Percentiles rank a stretch among this genome's conserved stretches.
Evolutionary conservation across 2,329 filamentous ascomycete species (phyloP).

Genomic region (Ustilaginoidea virens): DNA sequence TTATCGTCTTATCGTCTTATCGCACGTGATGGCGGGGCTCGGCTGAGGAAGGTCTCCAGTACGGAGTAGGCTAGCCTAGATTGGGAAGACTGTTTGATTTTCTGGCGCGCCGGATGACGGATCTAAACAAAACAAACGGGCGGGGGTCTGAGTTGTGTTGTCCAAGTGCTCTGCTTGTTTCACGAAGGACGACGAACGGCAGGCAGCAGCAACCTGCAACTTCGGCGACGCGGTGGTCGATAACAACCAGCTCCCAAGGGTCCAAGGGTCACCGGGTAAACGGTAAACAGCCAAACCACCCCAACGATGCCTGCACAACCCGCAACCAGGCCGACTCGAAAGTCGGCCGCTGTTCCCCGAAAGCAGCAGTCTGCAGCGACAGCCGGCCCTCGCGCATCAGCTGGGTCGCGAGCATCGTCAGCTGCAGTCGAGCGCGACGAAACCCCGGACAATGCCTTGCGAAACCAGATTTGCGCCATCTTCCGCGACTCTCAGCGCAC

Average conservation of each 20-base stretch:
- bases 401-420: conserved; percentile 30
- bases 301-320: conserved; percentile 36
- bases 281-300: too few species aligned
- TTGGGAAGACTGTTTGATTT: conserved; percentile 19
- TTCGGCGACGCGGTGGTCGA: too few species aligned
- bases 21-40: conserved; percentile 17
- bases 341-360: conserved; percentile 24
- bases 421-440: conserved; percentile 65
- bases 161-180: too few species aligned
- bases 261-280: too few species aligned
- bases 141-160: too few species aligned
- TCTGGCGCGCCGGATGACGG: conserved; percentile 10
- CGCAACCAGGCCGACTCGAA: conserved; percentile 29
- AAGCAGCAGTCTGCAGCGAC: conserved; percentile 23
- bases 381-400: conserved; percentile 25
- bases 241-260: too few species aligned
- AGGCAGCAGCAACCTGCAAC: too few species aligned
- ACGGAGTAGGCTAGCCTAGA: conserved; percentile 12
- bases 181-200: too few species aligned
- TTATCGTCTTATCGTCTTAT: too few species aligned
- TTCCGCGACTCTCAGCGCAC: conserved; percentile 78
- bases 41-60: conserved; percentile 3
- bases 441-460: conserved; percentile 52
- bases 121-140: conserved; percentile 14
- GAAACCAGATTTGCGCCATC: conserved; percentile 55